Evolutionary conservation across 176 grass and related monocot genomes (phyloP), one percentile per base, ranked within the genome.

Genomic region (Triticum urartu): DNA sequence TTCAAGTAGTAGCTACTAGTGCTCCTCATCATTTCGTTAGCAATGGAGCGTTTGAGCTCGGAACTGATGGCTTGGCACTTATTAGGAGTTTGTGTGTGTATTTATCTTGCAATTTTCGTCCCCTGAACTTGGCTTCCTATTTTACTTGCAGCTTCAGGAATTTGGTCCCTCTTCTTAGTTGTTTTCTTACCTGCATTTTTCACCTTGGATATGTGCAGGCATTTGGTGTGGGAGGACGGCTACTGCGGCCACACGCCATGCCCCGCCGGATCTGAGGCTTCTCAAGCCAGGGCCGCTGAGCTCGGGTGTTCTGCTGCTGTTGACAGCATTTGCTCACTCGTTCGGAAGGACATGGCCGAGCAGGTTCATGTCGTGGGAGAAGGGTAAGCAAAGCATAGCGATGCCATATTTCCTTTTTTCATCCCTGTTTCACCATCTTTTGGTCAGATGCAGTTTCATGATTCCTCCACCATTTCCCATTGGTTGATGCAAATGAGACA

Each of bases 161-260:
- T 84, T n/a, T 54, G 28, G 6, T 61, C 45, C 62, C 28, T 48
- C 47, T 22, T 14, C 1, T 36, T 28, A 22, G 2, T 35, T 24
- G 60, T 61, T 52, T 74, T 62, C 40, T 75, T 52, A 56, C 11
- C 34, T 36, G 78, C 60, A 79, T 79, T 82, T 68, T 32, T 15
- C 28, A 33, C 10, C 40, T 64, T 67, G 64, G 28, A 82, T 52
- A 77, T 87, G 81, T 68, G 77, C 91, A 98, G 95, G 87, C 91
- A 81, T 94, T 92, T 98, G 70, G 91, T 94, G 64, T 95, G 91
- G 91, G 93, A 94, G 81, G 95, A 95, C 59, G 94, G 95, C 35
- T 94, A 86, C 79, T 98, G 92, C 64, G 78, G 90, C 52, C 86
- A 89, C 85, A 92, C 86, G 26, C 87, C 90, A 56, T 91, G 82